Base-by-base conservation (phyloP, 164 flowering plant species). In the Tinospora cordifolia region DNA sequence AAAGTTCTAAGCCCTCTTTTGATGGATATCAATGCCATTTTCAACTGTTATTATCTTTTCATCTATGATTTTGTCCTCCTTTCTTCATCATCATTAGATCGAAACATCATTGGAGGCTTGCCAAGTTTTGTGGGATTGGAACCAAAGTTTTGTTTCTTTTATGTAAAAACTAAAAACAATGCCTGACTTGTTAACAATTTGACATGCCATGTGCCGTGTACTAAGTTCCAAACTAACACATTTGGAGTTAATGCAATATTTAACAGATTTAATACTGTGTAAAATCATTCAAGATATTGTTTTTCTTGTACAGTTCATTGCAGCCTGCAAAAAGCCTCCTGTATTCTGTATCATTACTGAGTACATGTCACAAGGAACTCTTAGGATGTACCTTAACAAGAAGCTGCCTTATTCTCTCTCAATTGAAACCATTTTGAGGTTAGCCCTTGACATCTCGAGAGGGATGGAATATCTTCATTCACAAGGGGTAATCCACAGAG, bases 391-490 rank as follows among this genome's bases (percentile, higher is more conserved):
- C 70, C 88, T 93, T 11, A 89, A 93, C 88, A 91, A 93, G 85
- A 88, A 87, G 69, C 92, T 87, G 71, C 98, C 96, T 0, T 88
- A 91, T 77, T 91, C 97, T 3, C 86, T 93, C 12, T 87, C 97
- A 41, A 86, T 81, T 0, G 95, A 91, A 67, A 91, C 93, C 9
- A 79, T 93, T 38, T 79, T 93, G 62, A 84, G 95, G 79, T 79
- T 93, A 68, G 97, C 98, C 73, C 97, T 93, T 34, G 97, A 93
- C 69, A 93, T 93, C 70, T 90, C 98, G 6, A 77, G 91, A 15
- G 98, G 98, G 66, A 93, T 93, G 98, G 86, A 86, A 78, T 93
- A 93, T 74, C 96, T 93, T 75, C 98, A 93, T 75, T 86, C 96
- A 22, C 93, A 91, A 79, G 98, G 98, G 8, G 93, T 93, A 70